Evolutionary conservation across 164 flowering plant species (phyloP).

Genomic region (Tetrastigma voinierianum): DNA sequence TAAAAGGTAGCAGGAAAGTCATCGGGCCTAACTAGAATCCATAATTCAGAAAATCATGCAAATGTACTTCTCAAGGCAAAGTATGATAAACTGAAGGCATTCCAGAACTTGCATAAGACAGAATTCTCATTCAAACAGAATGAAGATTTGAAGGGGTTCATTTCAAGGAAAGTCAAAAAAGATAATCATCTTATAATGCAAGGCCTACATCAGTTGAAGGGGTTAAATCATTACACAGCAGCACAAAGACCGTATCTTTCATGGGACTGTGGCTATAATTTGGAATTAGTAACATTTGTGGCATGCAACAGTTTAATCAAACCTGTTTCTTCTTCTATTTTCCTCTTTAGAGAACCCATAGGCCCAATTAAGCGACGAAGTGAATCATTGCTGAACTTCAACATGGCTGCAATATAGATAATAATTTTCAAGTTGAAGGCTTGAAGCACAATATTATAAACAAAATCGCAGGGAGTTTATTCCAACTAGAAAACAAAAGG

Average conservation of each 20-base stretch:
- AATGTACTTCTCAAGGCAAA: background rate
- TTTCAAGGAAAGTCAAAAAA: background rate
- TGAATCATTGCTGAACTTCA: slow-evolving; percentile 75
- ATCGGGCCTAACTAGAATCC: background rate
- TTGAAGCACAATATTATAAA: slow-evolving; percentile 1
- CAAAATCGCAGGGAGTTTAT: background rate
- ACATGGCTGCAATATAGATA: slow-evolving; percentile 49
- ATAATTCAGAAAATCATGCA: background rate
- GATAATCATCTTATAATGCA: too few species aligned
- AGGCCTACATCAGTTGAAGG: too few species aligned
- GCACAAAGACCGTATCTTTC: background rate
- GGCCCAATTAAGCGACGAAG: slow-evolving; percentile 90
- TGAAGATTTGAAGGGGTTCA: background rate
- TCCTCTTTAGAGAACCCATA: slow-evolving; percentile 68
- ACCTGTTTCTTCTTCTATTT: slow-evolving; percentile 95
- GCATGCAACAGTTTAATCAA: slow-evolving; percentile 5
- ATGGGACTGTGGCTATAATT: background rate
- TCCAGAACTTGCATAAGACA: background rate
- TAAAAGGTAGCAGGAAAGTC: background rate
- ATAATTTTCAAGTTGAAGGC: slow-evolving; percentile 4
- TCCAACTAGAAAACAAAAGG: background rate
- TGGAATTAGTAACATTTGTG: too few species aligned
- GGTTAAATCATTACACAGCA: too few species aligned
- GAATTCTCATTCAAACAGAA: background rate
- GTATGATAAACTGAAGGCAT: background rate